Base-by-base conservation (phyloP, 2,329 filamentous ascomycete genomes). In the Pseudonectria foliicola region DNA sequence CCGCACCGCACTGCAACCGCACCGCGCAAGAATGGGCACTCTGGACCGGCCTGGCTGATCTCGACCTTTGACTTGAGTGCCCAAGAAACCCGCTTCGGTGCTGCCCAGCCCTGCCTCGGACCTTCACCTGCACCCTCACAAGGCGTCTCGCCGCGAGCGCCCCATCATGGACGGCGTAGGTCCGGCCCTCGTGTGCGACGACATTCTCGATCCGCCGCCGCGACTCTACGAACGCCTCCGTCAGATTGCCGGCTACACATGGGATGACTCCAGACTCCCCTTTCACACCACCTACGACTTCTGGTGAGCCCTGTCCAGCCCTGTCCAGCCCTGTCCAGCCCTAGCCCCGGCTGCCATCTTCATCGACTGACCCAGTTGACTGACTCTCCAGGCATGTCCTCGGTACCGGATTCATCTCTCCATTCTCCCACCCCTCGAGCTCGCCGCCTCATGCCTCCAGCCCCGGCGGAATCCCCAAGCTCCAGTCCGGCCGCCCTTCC, bases 231-330 rank as follows among this genome's bases (percentile, higher is more conserved):
- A 88, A 57, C 76, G 84, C 33, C 69, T 89, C 46, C 71, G 75
- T 43, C 81, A 85, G 56, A 71, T 89, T 45, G 71, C 80, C 29
- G 83, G 82, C 34, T 88, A 86, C 56, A 77, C 73, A 6, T 89
- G 84, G 84, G 82, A 88, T 59, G 81, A 85, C 46, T 70, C 73
- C 11, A 58, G 54, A 38, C 60, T 61, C 16, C 75, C 75, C 10
- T 66, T 73, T 37, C 77, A 80, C 54, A 74, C 75, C 33, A 86
- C 80, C 50, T 95, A 95, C 62, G 87, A 93, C 59, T 88, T 89
- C 66, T 96, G 89, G 87, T 79, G 66, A 51, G 62, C 52, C 18
- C 13, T 16, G n/a, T n/a, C n/a, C n/a, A n/a, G n/a, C n/a, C n/a
- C n/a, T n/a, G n/a, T n/a, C n/a, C n/a, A n/a, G n/a, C n/a, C n/a